These are phyloP conservation scores for Caryopteris hybrid DNA, from an alignment of 305 asterid species.

Conservation along the genomic window DNA sequence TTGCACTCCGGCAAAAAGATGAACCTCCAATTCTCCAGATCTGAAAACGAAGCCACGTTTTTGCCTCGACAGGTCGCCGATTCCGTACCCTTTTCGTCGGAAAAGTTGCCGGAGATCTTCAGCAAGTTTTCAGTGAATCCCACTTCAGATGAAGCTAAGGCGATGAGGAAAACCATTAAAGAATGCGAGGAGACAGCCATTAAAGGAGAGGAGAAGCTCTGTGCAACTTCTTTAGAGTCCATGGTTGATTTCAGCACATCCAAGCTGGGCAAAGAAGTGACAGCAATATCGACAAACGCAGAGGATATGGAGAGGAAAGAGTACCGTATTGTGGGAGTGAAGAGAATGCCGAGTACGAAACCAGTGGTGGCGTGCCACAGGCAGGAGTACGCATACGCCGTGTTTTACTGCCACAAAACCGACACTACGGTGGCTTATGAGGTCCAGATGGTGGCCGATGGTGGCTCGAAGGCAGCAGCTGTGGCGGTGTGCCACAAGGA, in stretches of 20 bases:
- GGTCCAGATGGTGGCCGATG: slow-evolving; percentile 49
- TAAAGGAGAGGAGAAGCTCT: slow-evolving; percentile 56
- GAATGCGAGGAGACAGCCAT: slow-evolving; percentile 54
- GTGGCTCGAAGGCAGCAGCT: slow-evolving; percentile 57
- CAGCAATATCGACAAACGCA: slow-evolving; percentile 53
- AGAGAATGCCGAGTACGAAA: slow-evolving; percentile 28
- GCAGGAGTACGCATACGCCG: slow-evolving; percentile 63
- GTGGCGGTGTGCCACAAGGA: slow-evolving; percentile 83
- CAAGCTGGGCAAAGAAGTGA: slow-evolving; percentile 44
- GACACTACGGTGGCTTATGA: slow-evolving; percentile 39
- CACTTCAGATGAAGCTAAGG: slow-evolving; percentile 39
- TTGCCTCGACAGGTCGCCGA: slow-evolving; percentile 64
- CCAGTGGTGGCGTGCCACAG: slow-evolving; percentile 72
- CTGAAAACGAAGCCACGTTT: slow-evolving; percentile 30
- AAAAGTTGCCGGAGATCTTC: slow-evolving; percentile 48
- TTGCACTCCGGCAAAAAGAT: slow-evolving; percentile 45
- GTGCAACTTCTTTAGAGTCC: slow-evolving; percentile 77
- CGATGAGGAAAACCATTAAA: slow-evolving; percentile 43
- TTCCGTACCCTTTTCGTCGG: slow-evolving; percentile 63
- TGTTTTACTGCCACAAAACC: slow-evolving; percentile 79
- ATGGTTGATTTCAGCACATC: slow-evolving; percentile 79
- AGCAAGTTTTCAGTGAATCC: slow-evolving; percentile 42
- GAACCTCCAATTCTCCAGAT: slow-evolving; percentile 50
- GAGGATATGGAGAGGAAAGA: slow-evolving; percentile 24
- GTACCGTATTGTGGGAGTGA: slow-evolving; percentile 42